phyloP scores from a whole-genome alignment of 352 stramenopile genomes.

The Phytophthora multivora region DNA sequence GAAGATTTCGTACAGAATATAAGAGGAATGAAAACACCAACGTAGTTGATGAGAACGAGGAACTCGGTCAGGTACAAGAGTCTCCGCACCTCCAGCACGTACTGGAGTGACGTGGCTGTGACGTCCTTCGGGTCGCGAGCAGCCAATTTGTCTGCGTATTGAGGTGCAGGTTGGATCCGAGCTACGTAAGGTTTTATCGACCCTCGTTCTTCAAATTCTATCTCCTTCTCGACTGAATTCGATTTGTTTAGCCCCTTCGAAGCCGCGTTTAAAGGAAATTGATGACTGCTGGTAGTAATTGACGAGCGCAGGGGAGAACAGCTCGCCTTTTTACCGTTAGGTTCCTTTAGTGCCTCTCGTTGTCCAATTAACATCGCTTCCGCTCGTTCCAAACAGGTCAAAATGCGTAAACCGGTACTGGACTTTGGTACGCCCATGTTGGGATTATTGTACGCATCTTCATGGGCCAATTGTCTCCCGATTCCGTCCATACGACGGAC shows the following conservation, averaged over 20 bases:
- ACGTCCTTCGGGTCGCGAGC: neutral
- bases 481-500: conserved; percentile 7
- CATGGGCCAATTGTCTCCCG: conserved; percentile 6
- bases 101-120: conserved; percentile 2
- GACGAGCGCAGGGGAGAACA: neutral
- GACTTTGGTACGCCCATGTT: conserved; percentile 2
- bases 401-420: neutral
- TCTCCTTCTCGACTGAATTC: neutral
- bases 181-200: neutral
- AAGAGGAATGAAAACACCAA: conserved; percentile 36
- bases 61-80: conserved; percentile 39
- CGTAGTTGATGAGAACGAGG: conserved; percentile 38
- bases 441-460: conserved; percentile 7
- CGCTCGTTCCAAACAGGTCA: conserved; percentile 15
- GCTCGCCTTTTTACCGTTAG: neutral
- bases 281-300: neutral
- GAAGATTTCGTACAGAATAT: conserved; percentile 30
- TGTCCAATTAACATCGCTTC: conserved; percentile 11
- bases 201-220: conserved; percentile 1
- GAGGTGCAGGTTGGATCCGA: conserved; percentile 13
- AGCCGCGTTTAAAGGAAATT: no score
- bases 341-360: neutral
- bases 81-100: conserved; percentile 15
- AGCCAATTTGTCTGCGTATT: neutral
- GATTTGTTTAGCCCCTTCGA: neutral